Evolutionary conservation across 2,329 filamentous ascomycete genomes (phyloP).

Genomic region (Aspergillus tubingensis): DNA sequence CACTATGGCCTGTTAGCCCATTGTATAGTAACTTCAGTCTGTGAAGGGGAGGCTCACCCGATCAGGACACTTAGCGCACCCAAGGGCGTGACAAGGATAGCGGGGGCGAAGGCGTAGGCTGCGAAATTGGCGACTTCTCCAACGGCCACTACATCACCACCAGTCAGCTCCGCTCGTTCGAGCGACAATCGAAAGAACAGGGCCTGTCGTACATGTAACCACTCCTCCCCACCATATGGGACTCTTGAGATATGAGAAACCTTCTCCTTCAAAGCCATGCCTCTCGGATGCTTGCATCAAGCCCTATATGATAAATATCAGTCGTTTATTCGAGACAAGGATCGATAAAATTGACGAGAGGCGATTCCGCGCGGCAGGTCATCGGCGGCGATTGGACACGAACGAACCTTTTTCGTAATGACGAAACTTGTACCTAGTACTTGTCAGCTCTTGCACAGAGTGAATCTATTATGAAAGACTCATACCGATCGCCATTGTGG

Average conservation of each 20-base stretch:
- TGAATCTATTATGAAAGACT: not conserved
- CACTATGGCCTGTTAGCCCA: slow-evolving; percentile 51
- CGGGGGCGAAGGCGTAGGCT: slow-evolving; percentile 95
- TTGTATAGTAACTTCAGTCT: slow-evolving; percentile 2
- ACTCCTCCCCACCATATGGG: slow-evolving; percentile 99
- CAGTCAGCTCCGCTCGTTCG: slow-evolving; percentile 23
- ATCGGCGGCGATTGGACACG: slow-evolving; percentile 6
- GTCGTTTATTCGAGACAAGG: slow-evolving; percentile 12
- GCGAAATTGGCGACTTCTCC: slow-evolving; percentile 97
- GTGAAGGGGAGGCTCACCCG: slow-evolving; percentile 51
- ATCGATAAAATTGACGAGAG: slow-evolving; percentile 11
- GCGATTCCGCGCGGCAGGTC: slow-evolving; percentile 7
- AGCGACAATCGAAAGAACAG: slow-evolving; percentile 15
- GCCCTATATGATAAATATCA: slow-evolving; percentile 57
- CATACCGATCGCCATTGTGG: slow-evolving; percentile 52
- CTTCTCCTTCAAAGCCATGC: slow-evolving; percentile 96
- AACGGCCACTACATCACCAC: slow-evolving; percentile 67
- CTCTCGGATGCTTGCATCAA: slow-evolving; percentile 86
- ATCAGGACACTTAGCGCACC: slow-evolving; percentile 94
- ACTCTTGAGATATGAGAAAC: slow-evolving; percentile 89
- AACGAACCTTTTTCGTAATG: slow-evolving; percentile 90
- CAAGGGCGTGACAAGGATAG: slow-evolving; percentile 95
- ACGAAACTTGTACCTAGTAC: slow-evolving; percentile 86
- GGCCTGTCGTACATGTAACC: slow-evolving; percentile 67
- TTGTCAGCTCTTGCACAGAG: slow-evolving; percentile 13